A percentile compares a stretch with the other conserved stretches of the same genome.
Conservation (phyloP, 2,329 filamentous ascomycete species). For the Penicillium expansum region DNA sequence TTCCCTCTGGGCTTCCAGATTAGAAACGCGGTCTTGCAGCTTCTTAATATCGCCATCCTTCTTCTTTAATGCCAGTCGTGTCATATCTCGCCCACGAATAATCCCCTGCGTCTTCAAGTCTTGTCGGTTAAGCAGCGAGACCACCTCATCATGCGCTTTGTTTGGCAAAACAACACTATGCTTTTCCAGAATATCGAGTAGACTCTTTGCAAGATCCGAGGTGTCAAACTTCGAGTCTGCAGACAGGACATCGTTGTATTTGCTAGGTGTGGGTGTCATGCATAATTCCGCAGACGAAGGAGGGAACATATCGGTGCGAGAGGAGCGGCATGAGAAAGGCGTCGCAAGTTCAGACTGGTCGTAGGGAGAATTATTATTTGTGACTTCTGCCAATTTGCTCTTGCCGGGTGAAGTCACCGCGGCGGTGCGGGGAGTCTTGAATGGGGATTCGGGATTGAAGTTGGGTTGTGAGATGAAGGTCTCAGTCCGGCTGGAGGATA, state of each 20-base stretch:
- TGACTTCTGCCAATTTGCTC: slow-evolving; percentile 32
- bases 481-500: slow-evolving; percentile 13
- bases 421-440: slow-evolving; percentile 37
- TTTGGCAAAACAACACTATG: slow-evolving; percentile 35
- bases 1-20: slow-evolving; percentile 56
- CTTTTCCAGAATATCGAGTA: slow-evolving; percentile 34
- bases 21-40: slow-evolving; percentile 63
- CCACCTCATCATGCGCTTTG: slow-evolving; percentile 36
- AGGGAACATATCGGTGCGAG: slow-evolving; percentile 9
- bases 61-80: slow-evolving; percentile 59
- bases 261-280: slow-evolving; percentile 33
- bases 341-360: slow-evolving; percentile 6
- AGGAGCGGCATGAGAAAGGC: slow-evolving; percentile 11
- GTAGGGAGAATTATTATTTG: slow-evolving; percentile 1
- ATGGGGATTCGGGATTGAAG: slow-evolving; percentile 35
- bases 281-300: slow-evolving; percentile 31
- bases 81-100: slow-evolving; percentile 63
- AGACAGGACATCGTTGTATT: slow-evolving; percentile 30
- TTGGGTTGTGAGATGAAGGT: slow-evolving; percentile 28
- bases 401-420: slow-evolving; percentile 38
- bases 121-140: slow-evolving; percentile 53
- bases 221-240: slow-evolving; percentile 19
- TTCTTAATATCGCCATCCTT: slow-evolving; percentile 65
- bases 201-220: slow-evolving; percentile 25
- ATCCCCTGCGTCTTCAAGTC: slow-evolving; percentile 61